Base-by-base conservation (phyloP, 202 grass and related monocot species). In the Schoenoplectus triqueter region DNA sequence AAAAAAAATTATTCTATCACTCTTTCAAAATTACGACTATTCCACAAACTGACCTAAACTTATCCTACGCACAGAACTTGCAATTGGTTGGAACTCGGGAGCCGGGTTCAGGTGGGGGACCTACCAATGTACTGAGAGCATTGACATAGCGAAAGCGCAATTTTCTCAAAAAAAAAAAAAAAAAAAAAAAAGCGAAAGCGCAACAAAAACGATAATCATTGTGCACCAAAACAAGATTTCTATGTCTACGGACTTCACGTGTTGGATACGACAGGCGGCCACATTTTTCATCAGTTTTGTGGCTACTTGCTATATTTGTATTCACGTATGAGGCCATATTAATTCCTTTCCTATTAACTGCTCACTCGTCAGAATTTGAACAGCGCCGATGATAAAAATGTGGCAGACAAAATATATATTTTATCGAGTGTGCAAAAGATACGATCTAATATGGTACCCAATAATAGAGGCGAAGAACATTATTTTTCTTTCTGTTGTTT, bases 181-280 rank as follows among this genome's bases (percentile, higher is more conserved):
- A n/a, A n/a, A n/a, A n/a, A n/a, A n/a, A n/a, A n/a, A 75, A 3
- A 31, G 71, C 47, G 18, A 18, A 75, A 22, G 49, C 8, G 20
- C 71, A 75, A 55, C 71, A 75, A 20, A 74, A 48, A n/a, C 69
- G 69, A 71, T 72, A 48, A 72, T 18, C 4, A 52, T 54, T 75
- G 49, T 21, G 71, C 49, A 75, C 48, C 48, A 75, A 11, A 75
- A 75, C 10, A 54, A 75, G 15, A 52, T 51, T 75, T 75, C 48
- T 9, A 4, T 10, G 52, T 4, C 4, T 75, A 4, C 71, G 17
- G 48, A 18, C 48, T 75, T 75, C 71, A 75, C 71, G 71, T 75
- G 71, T 75, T 75, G 48, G 18, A 74, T 22, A 52, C 6, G 9
- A 74, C 71, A 73, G 66, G 14, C 17, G 9, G 15, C 15, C 57